Percentiles rank a stretch among this genome's conserved stretches.
phyloP scores from a whole-genome alignment of 768 basidiomycete genomes.

The Tubosaeta sp. region DNA sequence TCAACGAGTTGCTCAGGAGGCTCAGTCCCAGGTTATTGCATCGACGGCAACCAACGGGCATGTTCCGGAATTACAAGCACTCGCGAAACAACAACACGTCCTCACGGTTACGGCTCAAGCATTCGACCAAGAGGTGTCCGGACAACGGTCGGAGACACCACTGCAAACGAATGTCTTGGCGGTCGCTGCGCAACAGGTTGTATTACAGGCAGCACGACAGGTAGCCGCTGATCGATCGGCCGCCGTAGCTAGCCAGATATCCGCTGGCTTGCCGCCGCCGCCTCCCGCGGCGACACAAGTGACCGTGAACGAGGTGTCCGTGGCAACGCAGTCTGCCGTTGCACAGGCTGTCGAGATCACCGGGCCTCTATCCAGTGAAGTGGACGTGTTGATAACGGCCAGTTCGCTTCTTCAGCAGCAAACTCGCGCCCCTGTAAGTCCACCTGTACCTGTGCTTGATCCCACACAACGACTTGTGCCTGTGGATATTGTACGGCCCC shows the following conservation, averaged over 20 bases:
- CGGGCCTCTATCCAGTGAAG: conserved; percentile 68
- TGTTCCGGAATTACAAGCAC: conserved; percentile 53
- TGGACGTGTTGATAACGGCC: conserved; percentile 77
- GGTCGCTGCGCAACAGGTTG: conserved; percentile 76
- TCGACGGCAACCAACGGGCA: conserved; percentile 43
- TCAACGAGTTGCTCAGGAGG: conserved; percentile 72
- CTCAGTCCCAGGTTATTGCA: conserved; percentile 61
- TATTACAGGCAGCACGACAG: conserved; percentile 68
- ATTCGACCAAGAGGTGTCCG: conserved; percentile 65
- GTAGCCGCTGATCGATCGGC: conserved; percentile 50
- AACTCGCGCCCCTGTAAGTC: conserved; percentile 28
- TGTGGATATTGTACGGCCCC: conserved; percentile 31
- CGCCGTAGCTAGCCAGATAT: conserved; percentile 37
- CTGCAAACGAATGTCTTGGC: conserved; percentile 55
- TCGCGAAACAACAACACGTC: conserved; percentile 80
- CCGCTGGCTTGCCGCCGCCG: conserved; percentile 35
- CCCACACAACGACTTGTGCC: conserved; percentile 23
- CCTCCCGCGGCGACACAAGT: conserved; percentile 37
- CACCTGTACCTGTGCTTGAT: conserved; percentile 22
- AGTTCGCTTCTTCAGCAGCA: conserved; percentile 48
- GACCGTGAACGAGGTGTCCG: conserved; percentile 54
- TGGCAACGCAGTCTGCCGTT: conserved; percentile 70
- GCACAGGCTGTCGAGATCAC: conserved; percentile 78
- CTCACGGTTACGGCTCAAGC: conserved; percentile 69
- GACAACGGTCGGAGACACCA: conserved; percentile 44